A percentile compares a stretch with the other conserved stretches of the same genome.
phyloP scores from a whole-genome alignment of 352 stramenopile genomes.

The Phytophthora tubulina region DNA sequence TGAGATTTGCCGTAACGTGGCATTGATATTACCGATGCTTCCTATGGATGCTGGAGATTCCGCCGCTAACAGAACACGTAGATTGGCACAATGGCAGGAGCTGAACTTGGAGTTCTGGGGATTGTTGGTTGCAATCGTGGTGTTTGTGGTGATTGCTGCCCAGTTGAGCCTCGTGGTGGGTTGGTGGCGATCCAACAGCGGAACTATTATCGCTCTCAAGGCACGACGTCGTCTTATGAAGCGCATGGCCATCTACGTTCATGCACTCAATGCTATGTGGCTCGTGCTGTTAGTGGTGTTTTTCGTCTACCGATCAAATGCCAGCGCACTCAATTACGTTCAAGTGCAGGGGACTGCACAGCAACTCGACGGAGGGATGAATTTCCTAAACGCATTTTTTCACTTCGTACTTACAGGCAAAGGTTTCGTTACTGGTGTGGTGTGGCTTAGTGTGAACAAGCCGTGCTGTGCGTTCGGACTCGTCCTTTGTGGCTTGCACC shows the following conservation, averaged over 20 bases:
- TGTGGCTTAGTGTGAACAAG: constrained; percentile 77
- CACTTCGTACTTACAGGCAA: constrained; percentile 72
- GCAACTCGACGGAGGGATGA: constrained; percentile 27
- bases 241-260: constrained; percentile 77
- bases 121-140: constrained; percentile 61
- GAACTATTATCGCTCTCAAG: constrained; percentile 76
- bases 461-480: constrained; percentile 55
- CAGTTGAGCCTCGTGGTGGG: constrained; percentile 70
- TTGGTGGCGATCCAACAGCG: constrained; percentile 84
- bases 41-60: constrained; percentile 43
- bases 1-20: constrained; percentile 63
- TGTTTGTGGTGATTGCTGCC: constrained; percentile 66
- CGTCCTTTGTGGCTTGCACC: constrained; percentile 43
- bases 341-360: constrained; percentile 25
- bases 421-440: constrained; percentile 68
- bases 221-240: constrained; percentile 77
- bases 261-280: constrained; percentile 76
- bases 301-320: constrained; percentile 68
- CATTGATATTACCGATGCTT: constrained; percentile 59
- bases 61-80: constrained; percentile 10
- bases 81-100: constrained; percentile 61
- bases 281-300: constrained; percentile 67
- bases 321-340: constrained; percentile 47
- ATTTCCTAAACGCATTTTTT: constrained; percentile 61
- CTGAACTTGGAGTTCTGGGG: constrained; percentile 75